A percentile compares a stretch with the other conserved stretches of the same genome.
Evolutionary conservation across 176 grass and related monocot species (phyloP).

Genomic region (Cenchrus americanus): DNA sequence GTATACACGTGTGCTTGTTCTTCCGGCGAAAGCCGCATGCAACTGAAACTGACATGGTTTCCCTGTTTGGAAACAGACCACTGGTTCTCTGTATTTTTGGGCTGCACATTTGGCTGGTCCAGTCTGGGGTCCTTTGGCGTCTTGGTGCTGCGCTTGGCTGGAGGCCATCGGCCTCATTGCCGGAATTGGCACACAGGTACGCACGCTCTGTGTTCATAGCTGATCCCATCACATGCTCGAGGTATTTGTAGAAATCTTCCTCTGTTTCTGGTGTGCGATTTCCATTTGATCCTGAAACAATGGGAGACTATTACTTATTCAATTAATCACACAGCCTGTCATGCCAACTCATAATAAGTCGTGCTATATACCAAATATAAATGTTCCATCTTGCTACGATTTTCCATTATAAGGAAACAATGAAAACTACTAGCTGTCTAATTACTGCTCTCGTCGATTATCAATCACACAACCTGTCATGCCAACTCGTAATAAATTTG

Average conservation of each 20-base stretch:
- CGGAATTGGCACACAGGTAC: constrained; percentile 97
- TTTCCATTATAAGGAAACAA: background rate
- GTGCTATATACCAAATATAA: background rate
- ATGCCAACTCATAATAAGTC: background rate
- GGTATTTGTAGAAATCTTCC: background rate
- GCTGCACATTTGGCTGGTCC: constrained; percentile 96
- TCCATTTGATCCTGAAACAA: background rate
- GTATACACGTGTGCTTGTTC: background rate
- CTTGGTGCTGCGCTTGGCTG: constrained; percentile 99
- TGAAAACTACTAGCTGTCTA: background rate
- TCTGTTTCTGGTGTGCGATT: background rate
- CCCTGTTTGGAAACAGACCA: constrained; percentile 66
- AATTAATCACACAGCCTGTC: background rate
- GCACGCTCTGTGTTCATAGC: background rate
- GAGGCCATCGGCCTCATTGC: constrained; percentile 95
- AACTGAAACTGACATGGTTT: background rate
- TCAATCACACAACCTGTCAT: background rate
- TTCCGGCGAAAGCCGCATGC: background rate
- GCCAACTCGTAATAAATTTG: background rate
- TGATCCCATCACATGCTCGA: background rate
- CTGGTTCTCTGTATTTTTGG: constrained; percentile 97
- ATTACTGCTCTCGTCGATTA: background rate
- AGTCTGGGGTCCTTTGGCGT: constrained; percentile 91
- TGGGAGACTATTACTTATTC: background rate
- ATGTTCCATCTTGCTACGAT: background rate